These are phyloP conservation scores for Exserohilum rostratum DNA, from an alignment of 2,329 filamentous ascomycete genomes.

Conservation along the genomic window DNA sequence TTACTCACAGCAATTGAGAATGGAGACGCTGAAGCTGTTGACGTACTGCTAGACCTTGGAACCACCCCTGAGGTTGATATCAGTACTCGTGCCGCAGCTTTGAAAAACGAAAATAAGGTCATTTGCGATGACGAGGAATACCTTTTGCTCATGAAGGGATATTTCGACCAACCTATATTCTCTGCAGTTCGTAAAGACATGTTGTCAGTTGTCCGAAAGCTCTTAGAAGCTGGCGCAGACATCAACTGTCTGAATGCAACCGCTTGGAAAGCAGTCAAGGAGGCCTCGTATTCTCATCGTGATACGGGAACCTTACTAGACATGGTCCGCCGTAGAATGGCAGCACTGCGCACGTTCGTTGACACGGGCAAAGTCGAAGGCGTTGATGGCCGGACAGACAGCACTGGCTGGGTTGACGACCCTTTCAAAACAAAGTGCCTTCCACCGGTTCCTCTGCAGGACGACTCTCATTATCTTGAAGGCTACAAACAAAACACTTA, in stretches of 20 bases:
- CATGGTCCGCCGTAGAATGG: slow-evolving; percentile 60
- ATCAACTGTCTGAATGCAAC: slow-evolving; percentile 63
- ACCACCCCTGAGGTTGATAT: slow-evolving; percentile 56
- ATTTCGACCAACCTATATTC: slow-evolving; percentile 69
- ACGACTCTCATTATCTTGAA: slow-evolving; percentile 59
- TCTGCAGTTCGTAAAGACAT: slow-evolving; percentile 62
- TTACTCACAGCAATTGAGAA: slow-evolving; percentile 61
- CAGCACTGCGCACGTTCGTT: slow-evolving; percentile 21
- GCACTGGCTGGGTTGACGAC: slow-evolving; percentile 1
- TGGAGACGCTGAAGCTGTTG: slow-evolving; percentile 11
- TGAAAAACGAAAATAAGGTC: slow-evolving; percentile 52
- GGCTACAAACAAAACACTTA: slow-evolving; percentile 64
- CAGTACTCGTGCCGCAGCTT: slow-evolving; percentile 67
- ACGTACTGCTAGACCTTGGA: slow-evolving; percentile 65
- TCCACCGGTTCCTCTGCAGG: slow-evolving; percentile 36
- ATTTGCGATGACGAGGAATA: slow-evolving; percentile 55
- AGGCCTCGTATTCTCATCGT: slow-evolving; percentile 41
- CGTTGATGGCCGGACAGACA: neutral
- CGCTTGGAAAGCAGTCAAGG: slow-evolving; percentile 38
- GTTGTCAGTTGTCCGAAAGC: slow-evolving; percentile 59
- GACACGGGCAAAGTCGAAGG: slow-evolving; percentile 13
- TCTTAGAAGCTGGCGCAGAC: slow-evolving; percentile 70
- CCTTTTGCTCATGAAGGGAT: slow-evolving; percentile 54
- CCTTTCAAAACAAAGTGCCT: neutral
- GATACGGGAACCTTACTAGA: slow-evolving; percentile 64